Conservation (phyloP, 2,329 filamentous ascomycete species). For the Neocatenulostroma microsporum region DNA sequence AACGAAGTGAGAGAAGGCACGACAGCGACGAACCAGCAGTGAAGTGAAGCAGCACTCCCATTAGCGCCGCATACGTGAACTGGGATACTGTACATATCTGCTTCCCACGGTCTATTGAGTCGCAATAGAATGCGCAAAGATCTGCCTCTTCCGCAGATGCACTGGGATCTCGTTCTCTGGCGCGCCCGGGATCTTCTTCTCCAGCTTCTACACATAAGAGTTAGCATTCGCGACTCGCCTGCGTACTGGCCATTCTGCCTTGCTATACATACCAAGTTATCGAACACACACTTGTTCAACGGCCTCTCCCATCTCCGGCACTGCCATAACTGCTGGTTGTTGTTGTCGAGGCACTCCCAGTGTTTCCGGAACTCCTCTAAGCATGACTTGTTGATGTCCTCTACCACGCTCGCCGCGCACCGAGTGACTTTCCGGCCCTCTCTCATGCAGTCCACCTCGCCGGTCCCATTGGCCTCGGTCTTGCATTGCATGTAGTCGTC, state of each 20-base stretch:
- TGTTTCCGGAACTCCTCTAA: slow-evolving; percentile 83
- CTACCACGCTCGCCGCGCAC: slow-evolving; percentile 95
- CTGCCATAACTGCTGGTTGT: slow-evolving; percentile 97
- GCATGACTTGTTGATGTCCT: slow-evolving; percentile 94
- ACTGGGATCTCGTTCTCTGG: slow-evolving; percentile 43
- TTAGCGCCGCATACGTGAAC: too few species aligned
- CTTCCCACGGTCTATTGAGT: slow-evolving; percentile 14
- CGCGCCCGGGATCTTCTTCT: slow-evolving; percentile 46
- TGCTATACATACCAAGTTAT: slow-evolving; percentile 84
- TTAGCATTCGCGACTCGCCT: not conserved
- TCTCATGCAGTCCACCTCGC: slow-evolving; percentile 90
- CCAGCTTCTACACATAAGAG: slow-evolving; percentile 35
- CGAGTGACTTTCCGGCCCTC: slow-evolving; percentile 94
- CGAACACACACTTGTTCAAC: slow-evolving; percentile 90
- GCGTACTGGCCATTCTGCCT: too few species aligned
- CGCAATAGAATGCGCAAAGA: slow-evolving; percentile 26
- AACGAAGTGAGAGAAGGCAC: too few species aligned
- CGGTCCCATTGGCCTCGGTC: slow-evolving; percentile 80
- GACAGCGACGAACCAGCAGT: too few species aligned
- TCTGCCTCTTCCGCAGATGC: slow-evolving; percentile 43
- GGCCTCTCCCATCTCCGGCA: slow-evolving; percentile 82
- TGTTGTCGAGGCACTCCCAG: slow-evolving; percentile 92
- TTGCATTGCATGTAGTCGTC: slow-evolving; percentile 99
- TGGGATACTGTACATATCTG: slow-evolving; percentile 14
- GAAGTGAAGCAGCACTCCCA: too few species aligned